Conservation (phyloP, 768 basidiomycete genomes). For the Hypsizygus marmoreus region DNA sequence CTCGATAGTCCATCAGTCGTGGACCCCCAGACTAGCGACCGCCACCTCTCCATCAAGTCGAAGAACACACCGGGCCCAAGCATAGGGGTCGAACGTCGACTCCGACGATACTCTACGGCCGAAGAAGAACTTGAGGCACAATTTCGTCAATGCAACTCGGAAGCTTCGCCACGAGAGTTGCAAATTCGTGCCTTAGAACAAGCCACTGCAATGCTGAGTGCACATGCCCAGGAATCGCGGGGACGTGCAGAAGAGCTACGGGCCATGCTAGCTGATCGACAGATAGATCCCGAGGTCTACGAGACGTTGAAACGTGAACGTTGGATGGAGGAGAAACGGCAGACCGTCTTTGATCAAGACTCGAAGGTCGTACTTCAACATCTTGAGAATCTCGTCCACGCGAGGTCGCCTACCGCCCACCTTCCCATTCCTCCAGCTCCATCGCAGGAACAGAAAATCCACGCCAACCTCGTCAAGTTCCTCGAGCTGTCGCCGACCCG, state of each 20-base stretch:
- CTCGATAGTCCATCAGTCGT: too few relatives aligned
- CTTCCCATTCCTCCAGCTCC: conserved; percentile 5
- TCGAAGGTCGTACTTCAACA: conserved; percentile 36
- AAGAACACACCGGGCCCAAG: too few relatives aligned
- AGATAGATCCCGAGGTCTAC: conserved; percentile 37
- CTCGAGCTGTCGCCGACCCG: conserved; percentile 35
- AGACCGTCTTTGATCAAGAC: conserved; percentile 36
- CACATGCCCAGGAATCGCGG: conserved; percentile 47
- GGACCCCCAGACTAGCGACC: too few relatives aligned
- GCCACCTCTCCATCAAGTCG: too few relatives aligned
- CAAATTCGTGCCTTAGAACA: conserved; percentile 48
- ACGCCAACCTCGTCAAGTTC: conserved; percentile 41
- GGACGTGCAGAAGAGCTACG: conserved; percentile 43
- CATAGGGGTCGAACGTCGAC: conserved; percentile 20
- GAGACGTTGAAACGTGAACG: conserved; percentile 44
- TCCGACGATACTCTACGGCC: conserved; percentile 44
- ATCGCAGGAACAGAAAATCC: conserved; percentile 22
- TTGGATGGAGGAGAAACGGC: conserved; percentile 53
- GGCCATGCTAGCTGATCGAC: conserved; percentile 36
- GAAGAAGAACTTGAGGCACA: conserved; percentile 43
- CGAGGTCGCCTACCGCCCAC: conserved; percentile 12
- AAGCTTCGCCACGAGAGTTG: conserved; percentile 42
- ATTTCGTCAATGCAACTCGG: conserved; percentile 32
- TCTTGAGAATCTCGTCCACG: conserved; percentile 27
- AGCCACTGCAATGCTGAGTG: conserved; percentile 42